phyloP scores from a whole-genome alignment of 2,329 filamentous ascomycete genomes.

The Talaromyces sp. region DNA sequence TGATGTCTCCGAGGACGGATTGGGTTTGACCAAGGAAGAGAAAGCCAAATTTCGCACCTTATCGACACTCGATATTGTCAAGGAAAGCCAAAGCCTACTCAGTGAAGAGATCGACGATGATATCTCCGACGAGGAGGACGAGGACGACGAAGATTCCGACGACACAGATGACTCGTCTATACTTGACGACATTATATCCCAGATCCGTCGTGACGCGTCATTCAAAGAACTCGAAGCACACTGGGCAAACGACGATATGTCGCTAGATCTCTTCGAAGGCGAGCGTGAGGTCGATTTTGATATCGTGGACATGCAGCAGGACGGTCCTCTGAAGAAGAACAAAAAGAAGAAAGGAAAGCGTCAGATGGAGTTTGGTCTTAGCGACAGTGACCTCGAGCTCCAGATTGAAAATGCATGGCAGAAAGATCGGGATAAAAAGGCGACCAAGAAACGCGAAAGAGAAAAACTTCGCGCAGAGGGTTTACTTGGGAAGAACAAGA shows the following conservation, averaged over 20 bases:
- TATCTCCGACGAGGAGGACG: conserved; percentile 14
- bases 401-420: conserved; percentile 61
- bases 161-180: conserved; percentile 32
- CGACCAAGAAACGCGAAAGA: conserved; percentile 66
- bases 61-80: not conserved
- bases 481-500: conserved; percentile 58
- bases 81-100: not conserved
- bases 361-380: conserved; percentile 55
- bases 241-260: conserved; percentile 28
- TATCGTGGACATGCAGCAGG: conserved; percentile 77
- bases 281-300: conserved; percentile 71
- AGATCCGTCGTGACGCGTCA: conserved; percentile 14
- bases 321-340: conserved; percentile 60
- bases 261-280: conserved; percentile 59
- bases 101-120: conserved; percentile 26
- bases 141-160: conserved; percentile 20
- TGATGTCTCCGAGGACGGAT: conserved; percentile 28
- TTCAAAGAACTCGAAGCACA: conserved; percentile 4
- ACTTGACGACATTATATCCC: conserved; percentile 45
- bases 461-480: conserved; percentile 67
- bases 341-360: conserved; percentile 63
- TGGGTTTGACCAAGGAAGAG: conserved; percentile 23
- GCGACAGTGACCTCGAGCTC: conserved; percentile 66
- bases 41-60: conserved; percentile 18
- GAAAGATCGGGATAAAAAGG: conserved; percentile 70